A percentile compares a stretch with the other conserved stretches of the same genome.
phyloP scores from a whole-genome alignment of 2,329 filamentous ascomycete genomes.

The Cordyceps tenuipes region DNA sequence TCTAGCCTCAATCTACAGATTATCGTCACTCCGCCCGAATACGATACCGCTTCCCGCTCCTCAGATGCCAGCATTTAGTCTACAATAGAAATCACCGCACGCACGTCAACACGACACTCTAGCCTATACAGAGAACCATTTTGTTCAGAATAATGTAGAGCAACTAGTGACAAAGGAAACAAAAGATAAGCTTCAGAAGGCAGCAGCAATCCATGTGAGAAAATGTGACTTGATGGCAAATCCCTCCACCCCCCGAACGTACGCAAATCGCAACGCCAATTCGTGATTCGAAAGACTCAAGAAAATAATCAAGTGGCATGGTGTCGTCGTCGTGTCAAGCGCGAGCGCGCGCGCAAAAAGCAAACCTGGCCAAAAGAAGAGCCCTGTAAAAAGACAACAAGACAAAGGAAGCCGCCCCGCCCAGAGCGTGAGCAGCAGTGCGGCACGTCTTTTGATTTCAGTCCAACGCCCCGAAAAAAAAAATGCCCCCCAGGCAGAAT shows the following conservation, averaged over 20 bases:
- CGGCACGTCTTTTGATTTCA: slow-evolving; percentile 16
- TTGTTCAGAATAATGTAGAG: background rate
- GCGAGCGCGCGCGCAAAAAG: slow-evolving; percentile 28
- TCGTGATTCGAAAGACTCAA: slow-evolving; percentile 27
- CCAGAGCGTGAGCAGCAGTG: slow-evolving; percentile 12
- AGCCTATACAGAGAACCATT: background rate
- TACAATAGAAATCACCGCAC: too few species aligned
- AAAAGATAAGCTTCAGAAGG: slow-evolving; percentile 5
- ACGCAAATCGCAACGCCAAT: slow-evolving; percentile 32
- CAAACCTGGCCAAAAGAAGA: slow-evolving; percentile 8
- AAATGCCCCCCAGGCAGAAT: slow-evolving; percentile 16
- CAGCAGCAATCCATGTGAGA: slow-evolving; percentile 12
- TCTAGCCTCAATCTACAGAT: too few species aligned
- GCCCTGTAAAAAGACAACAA: slow-evolving; percentile 3
- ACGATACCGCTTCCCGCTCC: too few species aligned
- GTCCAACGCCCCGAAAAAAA: slow-evolving; percentile 20
- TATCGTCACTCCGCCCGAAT: too few species aligned
- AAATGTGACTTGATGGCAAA: slow-evolving; percentile 11
- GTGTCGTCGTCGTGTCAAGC: slow-evolving; percentile 23
- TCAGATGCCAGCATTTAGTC: too few species aligned
- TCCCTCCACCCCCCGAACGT: background rate
- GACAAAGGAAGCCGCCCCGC: background rate
- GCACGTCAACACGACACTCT: background rate
- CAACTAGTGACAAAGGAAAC: slow-evolving; percentile 9
- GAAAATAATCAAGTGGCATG: slow-evolving; percentile 21